Evolutionary conservation across 371 early-diverging fungal genomes (phyloP).

Genomic region (Actinomortierella wolfii): DNA sequence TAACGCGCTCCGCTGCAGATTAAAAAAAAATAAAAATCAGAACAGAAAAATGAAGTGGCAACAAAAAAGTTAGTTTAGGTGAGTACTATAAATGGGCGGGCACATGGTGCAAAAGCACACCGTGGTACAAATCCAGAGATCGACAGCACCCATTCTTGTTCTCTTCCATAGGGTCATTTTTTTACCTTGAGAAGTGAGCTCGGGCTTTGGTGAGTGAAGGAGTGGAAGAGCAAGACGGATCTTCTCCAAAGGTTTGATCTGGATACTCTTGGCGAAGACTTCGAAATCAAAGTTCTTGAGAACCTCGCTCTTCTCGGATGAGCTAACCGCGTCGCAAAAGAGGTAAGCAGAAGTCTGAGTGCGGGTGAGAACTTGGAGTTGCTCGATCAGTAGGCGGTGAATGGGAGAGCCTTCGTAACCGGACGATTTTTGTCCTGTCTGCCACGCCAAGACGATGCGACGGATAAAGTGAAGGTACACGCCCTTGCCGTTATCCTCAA

Average conservation of each 20-base stretch:
- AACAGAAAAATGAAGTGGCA: not conserved
- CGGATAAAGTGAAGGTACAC: conserved; percentile 61
- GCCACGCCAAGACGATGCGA: conserved; percentile 52
- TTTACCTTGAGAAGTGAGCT: conserved; percentile 56
- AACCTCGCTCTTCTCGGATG: conserved; percentile 50
- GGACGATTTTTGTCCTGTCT: conserved; percentile 35
- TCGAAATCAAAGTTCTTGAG: conserved; percentile 50
- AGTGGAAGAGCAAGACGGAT: conserved; percentile 51
- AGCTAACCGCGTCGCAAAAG: conserved; percentile 55
- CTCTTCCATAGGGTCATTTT: not conserved
- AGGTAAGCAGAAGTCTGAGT: conserved; percentile 47
- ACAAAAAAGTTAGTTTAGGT: not conserved
- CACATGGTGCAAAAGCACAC: too few relatives aligned
- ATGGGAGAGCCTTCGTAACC: conserved; percentile 46
- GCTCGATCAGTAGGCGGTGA: conserved; percentile 56
- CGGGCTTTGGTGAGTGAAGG: conserved; percentile 47
- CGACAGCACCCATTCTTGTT: too few relatives aligned
- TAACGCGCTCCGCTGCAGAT: conserved; percentile 31
- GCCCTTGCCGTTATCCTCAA: conserved; percentile 61
- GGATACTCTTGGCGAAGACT: conserved; percentile 48
- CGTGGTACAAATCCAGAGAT: too few relatives aligned
- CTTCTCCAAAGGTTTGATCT: conserved; percentile 52
- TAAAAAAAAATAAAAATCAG: too few relatives aligned
- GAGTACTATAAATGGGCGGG: too few relatives aligned
- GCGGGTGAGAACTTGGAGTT: conserved; percentile 45